Percentiles rank a stretch among this genome's conserved stretches.
Evolutionary conservation across 2,329 filamentous ascomycete genomes (phyloP).

Genomic region (Biscogniauxia marginata): DNA sequence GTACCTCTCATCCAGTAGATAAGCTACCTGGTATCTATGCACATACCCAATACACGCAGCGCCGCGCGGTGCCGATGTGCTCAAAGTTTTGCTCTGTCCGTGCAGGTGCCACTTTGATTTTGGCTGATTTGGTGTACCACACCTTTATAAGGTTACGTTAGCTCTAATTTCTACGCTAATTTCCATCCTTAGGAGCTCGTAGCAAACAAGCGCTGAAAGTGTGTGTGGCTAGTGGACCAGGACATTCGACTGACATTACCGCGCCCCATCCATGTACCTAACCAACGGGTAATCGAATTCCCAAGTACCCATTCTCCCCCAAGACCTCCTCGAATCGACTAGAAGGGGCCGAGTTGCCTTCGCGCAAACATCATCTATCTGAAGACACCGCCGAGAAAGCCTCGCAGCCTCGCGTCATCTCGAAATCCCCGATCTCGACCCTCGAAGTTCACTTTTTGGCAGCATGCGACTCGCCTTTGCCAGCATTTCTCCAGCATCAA

Average conservation of each 20-base stretch:
- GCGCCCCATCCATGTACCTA: neutral
- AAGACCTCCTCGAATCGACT: neutral
- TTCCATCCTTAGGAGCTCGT: neutral
- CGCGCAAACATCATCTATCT: neutral
- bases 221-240: too few relatives aligned
- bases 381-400: neutral
- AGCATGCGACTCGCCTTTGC: conserved; percentile 18
- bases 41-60: neutral
- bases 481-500: conserved; percentile 10
- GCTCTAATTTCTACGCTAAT: neutral
- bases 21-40: neutral
- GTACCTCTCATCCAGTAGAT: too few relatives aligned
- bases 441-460: conserved; percentile 4
- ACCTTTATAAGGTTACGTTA: neutral
- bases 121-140: neutral
- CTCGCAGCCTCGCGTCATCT: neutral
- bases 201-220: neutral
- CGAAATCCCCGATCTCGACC: conserved; percentile 2
- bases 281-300: neutral
- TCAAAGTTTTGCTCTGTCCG: neutral
- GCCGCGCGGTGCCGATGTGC: neutral
- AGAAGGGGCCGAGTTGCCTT: too few relatives aligned
- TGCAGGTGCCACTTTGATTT: neutral
- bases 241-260: neutral
- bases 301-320: neutral